A percentile compares a stretch with the other conserved stretches of the same genome.
These are phyloP conservation scores for Globisporangium uncinulatum DNA, from an alignment of 352 stramenopile genomes.

Conservation along the genomic window DNA sequence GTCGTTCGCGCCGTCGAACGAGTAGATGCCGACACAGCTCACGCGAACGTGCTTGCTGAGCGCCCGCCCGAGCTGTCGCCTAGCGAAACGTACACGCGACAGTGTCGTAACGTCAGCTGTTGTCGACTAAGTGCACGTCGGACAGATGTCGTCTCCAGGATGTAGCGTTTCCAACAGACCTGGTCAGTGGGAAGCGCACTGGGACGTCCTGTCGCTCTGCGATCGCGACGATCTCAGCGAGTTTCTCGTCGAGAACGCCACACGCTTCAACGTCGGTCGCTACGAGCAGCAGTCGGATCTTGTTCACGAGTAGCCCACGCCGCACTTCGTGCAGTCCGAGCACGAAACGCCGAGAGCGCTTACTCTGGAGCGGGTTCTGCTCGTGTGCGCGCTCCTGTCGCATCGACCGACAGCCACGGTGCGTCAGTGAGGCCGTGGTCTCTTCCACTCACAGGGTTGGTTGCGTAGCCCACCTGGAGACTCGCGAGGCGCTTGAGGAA, in stretches of 20 bases:
- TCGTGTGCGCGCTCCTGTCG: constrained; percentile 13
- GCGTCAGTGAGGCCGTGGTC: neutral
- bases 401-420: neutral
- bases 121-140: neutral
- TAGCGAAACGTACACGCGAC: constrained; percentile 18
- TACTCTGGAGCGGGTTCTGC: constrained; percentile 7
- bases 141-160: too few relatives aligned
- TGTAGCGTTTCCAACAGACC: constrained; percentile 1
- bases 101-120: neutral
- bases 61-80: constrained; percentile 86
- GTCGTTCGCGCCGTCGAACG: constrained; percentile 91
- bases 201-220: constrained; percentile 7
- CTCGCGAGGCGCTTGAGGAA: constrained; percentile 12
- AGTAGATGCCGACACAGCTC: constrained; percentile 93
- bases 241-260: constrained; percentile 8
- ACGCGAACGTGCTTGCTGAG: constrained; percentile 93
- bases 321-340: constrained; percentile 14
- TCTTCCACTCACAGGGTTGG: too few relatives aligned
- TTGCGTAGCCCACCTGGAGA: constrained; percentile 7
- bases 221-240: constrained; percentile 9
- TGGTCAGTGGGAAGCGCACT: constrained; percentile 7
- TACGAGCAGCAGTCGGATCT: constrained; percentile 10
- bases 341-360: constrained; percentile 13
- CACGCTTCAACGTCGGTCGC: constrained; percentile 10
- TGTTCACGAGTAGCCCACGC: constrained; percentile 3